Base-by-base conservation (phyloP, 1,284 basidiomycete genomes). In the Marasmius sp. region DNA sequence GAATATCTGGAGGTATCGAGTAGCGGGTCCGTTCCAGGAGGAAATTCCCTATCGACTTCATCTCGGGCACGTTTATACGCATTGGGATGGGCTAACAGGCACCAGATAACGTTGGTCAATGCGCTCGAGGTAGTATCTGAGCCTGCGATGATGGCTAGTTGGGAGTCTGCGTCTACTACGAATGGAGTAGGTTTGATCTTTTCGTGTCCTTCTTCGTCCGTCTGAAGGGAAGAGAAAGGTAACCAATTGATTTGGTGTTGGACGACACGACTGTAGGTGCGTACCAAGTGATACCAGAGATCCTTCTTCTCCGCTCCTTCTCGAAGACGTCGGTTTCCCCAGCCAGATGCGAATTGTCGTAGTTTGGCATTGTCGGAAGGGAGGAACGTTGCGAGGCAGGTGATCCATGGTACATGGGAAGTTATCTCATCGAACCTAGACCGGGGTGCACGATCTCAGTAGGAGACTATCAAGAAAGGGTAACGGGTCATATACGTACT, bases 111-210 rank as follows among this genome's bases (percentile, higher is more conserved):
- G 57, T 71, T 75, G 9, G 45, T 14, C 9, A 47, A 7, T 3
- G 45, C 77, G 3, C 75, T 79, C 0, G 85, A 72, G 0, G 82
- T 82, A 0, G 86, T 87, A 66, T 87, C 86, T 6, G 86, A 83
- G 10, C 84, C 84, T 7, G 85, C 85, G 2, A 85, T 72, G 54
- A 87, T 81, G 2, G 82, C 79, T 6, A 85, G 74, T n/a, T 76
- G 70, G 16, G n/a, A 18, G 16, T 78, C 77, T 50, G 85, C 80
- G 5, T 77, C 75, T 5, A 78, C 70, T 11, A 84, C 72, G 39
- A 70, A 68, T 22, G 74, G 64, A 1, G 79, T 72, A 38, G 75
- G 74, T 2, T 70, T 0, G 58, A 63, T 33, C 70, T 72, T 48
- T 82, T 81, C 34, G 74, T 57, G 8, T 16, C 77, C 76, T 22